A percentile compares a stretch with the other conserved stretches of the same genome.
Evolutionary conservation across 805 yeast species (phyloP).

Genomic region (Scheffersomyces stipitis): DNA sequence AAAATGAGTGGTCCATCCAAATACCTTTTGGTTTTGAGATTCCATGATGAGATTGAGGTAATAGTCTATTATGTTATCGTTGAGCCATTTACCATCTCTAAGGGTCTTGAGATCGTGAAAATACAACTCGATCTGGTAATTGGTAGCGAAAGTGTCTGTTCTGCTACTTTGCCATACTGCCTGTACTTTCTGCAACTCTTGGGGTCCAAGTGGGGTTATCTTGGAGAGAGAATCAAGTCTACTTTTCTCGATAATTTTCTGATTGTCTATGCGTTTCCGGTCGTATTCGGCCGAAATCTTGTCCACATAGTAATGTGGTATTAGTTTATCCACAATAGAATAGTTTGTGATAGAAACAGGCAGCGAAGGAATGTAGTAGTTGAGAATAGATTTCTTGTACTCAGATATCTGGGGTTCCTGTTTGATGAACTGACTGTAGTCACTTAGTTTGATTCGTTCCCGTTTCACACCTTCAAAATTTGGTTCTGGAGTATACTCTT

Average conservation of each 20-base stretch:
- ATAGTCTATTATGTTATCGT: slow-evolving; percentile 87
- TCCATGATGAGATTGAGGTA: slow-evolving; percentile 59
- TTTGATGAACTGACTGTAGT: slow-evolving; percentile 1
- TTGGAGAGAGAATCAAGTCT: slow-evolving; percentile 4
- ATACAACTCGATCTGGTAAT: slow-evolving; percentile 56
- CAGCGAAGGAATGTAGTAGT: slow-evolving; percentile 13
- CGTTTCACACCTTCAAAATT: not conserved
- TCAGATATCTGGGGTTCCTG: slow-evolving; percentile 23
- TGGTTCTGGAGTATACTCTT: slow-evolving; percentile 33
- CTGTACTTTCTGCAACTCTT: slow-evolving; percentile 34
- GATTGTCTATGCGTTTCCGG: too few relatives aligned
- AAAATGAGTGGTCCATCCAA: slow-evolving; percentile 87
- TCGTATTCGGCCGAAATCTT: slow-evolving; percentile 6
- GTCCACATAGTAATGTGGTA: slow-evolving; percentile 7
- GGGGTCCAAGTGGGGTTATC: slow-evolving; percentile 21
- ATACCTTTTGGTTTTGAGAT: slow-evolving; percentile 39
- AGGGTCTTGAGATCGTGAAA: slow-evolving; percentile 72
- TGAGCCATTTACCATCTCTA: slow-evolving; percentile 75
- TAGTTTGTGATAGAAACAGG: slow-evolving; percentile 30
- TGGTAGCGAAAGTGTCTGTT: slow-evolving; percentile 26
- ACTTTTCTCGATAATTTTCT: slow-evolving; percentile 4
- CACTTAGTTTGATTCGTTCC: not conserved
- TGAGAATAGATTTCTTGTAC: slow-evolving; percentile 10
- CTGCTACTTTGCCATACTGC: slow-evolving; percentile 27
- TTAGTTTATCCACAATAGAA: slow-evolving; percentile 23